phyloP scores from a whole-genome alignment of 2,329 filamentous ascomycete species.

The Ilyonectria destructans region DNA sequence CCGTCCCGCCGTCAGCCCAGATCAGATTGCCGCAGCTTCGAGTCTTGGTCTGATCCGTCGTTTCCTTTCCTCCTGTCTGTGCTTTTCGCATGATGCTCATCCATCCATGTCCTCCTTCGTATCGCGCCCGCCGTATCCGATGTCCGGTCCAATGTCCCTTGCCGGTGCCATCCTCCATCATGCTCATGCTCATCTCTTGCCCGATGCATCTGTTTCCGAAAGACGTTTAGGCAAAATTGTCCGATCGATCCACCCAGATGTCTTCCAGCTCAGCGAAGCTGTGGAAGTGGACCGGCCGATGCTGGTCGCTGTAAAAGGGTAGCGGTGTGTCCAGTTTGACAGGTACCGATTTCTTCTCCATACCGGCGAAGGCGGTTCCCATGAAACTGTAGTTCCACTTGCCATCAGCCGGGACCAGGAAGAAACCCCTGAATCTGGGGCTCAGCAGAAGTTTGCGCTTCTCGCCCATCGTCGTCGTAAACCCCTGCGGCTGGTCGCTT shows the following conservation, averaged over 20 bases:
- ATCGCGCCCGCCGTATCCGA: slow-evolving; percentile 18
- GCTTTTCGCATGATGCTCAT: slow-evolving; percentile 35
- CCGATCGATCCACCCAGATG: slow-evolving; percentile 92
- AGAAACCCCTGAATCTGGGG: slow-evolving; percentile 95
- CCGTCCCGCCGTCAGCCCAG: slow-evolving; percentile 24
- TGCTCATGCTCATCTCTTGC: slow-evolving; percentile 22
- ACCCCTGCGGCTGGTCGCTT: slow-evolving; percentile 95
- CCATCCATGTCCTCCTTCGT: slow-evolving; percentile 32
- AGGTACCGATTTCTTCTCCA: slow-evolving; percentile 92
- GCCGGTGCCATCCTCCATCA: slow-evolving; percentile 12
- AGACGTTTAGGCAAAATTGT: slow-evolving; percentile 86
- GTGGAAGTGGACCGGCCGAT: slow-evolving; percentile 95
- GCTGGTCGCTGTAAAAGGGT: slow-evolving; percentile 92
- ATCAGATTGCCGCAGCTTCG: slow-evolving; percentile 33
- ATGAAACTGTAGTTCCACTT: slow-evolving; percentile 99
- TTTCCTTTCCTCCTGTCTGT: slow-evolving; percentile 36
- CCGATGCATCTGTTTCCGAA: slow-evolving; percentile 8
- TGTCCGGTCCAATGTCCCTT: slow-evolving; percentile 22
- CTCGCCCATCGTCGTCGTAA: slow-evolving; percentile 92
- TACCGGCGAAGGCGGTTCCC: slow-evolving; percentile 87
- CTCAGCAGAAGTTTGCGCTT: slow-evolving; percentile 95
- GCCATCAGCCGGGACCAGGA: slow-evolving; percentile 91
- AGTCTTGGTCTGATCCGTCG: slow-evolving; percentile 32
- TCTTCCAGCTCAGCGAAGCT: slow-evolving; percentile 98
- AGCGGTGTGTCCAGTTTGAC: slow-evolving; percentile 95